A percentile compares a stretch with the other conserved stretches of the same genome.
Conservation (phyloP, 768 basidiomycete genomes). For the Cystoderma amianthinum region DNA sequence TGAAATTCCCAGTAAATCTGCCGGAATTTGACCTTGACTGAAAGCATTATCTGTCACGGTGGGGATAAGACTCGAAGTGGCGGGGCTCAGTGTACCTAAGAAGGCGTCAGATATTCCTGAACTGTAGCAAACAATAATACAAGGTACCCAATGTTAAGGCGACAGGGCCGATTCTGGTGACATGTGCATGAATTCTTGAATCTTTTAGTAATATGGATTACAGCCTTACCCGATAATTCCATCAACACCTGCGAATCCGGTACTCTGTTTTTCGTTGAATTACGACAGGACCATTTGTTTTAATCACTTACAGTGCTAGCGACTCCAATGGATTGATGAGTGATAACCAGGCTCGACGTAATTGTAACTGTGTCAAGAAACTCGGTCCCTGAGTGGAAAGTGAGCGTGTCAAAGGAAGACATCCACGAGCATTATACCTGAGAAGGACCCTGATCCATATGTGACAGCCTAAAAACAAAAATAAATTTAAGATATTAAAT, state of each 20-base stretch:
- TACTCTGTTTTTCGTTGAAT: constrained; percentile 4
- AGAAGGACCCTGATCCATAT: constrained; percentile 34
- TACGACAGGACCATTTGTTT: not conserved
- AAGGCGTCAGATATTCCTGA: not conserved
- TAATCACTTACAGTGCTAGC: constrained; percentile 14
- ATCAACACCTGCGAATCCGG: constrained; percentile 30
- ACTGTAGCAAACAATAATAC: not conserved
- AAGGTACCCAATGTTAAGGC: constrained; percentile 27
- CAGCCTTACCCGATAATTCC: constrained; percentile 41
- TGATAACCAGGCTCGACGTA: constrained; percentile 27
- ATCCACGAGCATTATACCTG: not conserved
- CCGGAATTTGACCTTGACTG: constrained; percentile 20
- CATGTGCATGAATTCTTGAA: constrained; percentile 12
- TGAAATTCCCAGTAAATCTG: constrained; percentile 23
- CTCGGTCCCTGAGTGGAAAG: constrained; percentile 26
- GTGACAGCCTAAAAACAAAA: constrained; percentile 21
- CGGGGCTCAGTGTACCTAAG: constrained; percentile 1
- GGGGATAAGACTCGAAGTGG: constrained; percentile 16
- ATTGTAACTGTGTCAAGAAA: constrained; percentile 33
- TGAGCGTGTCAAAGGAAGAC: not conserved
- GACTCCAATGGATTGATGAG: constrained; percentile 40
- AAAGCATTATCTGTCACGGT: constrained; percentile 38
- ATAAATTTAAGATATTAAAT: not conserved
- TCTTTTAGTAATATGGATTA: not conserved
- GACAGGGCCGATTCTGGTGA: constrained; percentile 32